These are phyloP conservation scores for Rubia yunnanensis DNA, from an alignment of 257 asterid species.

Conservation along the genomic window DNA sequence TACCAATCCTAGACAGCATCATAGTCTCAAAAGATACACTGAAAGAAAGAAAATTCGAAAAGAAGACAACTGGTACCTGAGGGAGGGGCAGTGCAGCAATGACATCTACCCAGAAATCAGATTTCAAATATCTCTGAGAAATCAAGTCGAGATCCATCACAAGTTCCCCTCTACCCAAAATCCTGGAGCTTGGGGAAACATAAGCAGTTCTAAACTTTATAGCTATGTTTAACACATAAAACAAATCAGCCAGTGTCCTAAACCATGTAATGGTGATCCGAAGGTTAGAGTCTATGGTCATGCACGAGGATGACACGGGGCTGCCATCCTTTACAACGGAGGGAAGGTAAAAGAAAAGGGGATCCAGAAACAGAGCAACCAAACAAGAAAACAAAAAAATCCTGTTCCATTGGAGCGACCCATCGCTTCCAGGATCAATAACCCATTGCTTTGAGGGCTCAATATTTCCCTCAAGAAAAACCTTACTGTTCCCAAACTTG, in stretches of 20 bases:
- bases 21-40: not conserved
- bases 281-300: constrained; percentile 54
- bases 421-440: constrained; percentile 76
- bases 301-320: constrained; percentile 45
- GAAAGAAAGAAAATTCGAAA: too few species aligned
- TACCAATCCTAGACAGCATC: not conserved
- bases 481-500: constrained; percentile 53
- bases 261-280: constrained; percentile 64
- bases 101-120: constrained; percentile 59
- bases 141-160: constrained; percentile 62
- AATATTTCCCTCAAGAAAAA: constrained; percentile 51
- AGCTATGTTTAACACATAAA: constrained; percentile 51
- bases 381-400: constrained; percentile 64
- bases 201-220: constrained; percentile 74
- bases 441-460: constrained; percentile 35
- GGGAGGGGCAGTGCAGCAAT: constrained; percentile 86
- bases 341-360: constrained; percentile 72
- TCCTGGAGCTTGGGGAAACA: constrained; percentile 79
- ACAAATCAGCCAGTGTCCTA: constrained; percentile 68
- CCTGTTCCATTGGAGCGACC: constrained; percentile 69
- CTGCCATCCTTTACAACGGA: constrained; percentile 38
- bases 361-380: constrained; percentile 74
- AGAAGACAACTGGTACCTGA: constrained; percentile 40
- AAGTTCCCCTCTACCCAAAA: constrained; percentile 87
- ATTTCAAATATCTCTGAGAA: constrained; percentile 58